Percentiles rank a stretch among this genome's conserved stretches.
These are phyloP conservation scores for Lunularia cruciata DNA, from an alignment of 225 moss, liverwort and hornwort species.

Conservation along the genomic window DNA sequence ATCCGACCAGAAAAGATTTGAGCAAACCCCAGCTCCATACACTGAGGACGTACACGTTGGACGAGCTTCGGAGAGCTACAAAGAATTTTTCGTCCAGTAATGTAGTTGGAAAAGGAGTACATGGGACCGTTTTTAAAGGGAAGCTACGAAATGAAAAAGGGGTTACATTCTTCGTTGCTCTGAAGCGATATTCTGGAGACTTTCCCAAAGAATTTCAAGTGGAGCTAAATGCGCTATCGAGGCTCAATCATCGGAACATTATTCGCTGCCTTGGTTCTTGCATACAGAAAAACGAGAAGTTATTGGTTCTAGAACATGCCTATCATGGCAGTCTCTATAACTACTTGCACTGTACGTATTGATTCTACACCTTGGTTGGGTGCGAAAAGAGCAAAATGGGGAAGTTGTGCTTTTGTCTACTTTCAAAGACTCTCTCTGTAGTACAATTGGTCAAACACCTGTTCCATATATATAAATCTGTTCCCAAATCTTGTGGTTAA, in stretches of 20 bases:
- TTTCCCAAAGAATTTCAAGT: constrained; percentile 38
- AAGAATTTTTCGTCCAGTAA: constrained; percentile 32
- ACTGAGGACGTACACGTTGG: constrained; percentile 21
- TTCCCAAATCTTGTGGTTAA: too few relatives aligned
- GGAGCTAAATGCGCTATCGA: constrained; percentile 29
- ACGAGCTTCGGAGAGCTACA: constrained; percentile 39
- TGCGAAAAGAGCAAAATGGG: too few relatives aligned
- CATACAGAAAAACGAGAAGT: constrained; percentile 33
- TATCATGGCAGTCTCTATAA: constrained; percentile 36
- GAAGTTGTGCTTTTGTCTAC: too few relatives aligned
- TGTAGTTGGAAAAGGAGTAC: constrained; percentile 34
- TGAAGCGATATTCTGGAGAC: constrained; percentile 29
- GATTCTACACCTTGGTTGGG: background rate
- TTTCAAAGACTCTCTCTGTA: too few relatives aligned
- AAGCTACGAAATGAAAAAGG: constrained; percentile 34
- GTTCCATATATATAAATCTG: too few relatives aligned
- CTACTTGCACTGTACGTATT: constrained; percentile 32
- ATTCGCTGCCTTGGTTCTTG: constrained; percentile 34
- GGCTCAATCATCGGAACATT: constrained; percentile 38
- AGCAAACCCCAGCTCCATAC: background rate
- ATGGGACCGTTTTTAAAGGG: constrained; percentile 33
- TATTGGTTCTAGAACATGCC: constrained; percentile 34
- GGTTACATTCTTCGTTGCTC: constrained; percentile 15
- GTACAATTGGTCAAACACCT: too few relatives aligned
- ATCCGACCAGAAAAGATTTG: constrained; percentile 9